These are phyloP conservation scores for Rhizoclosmatium sp. DNA, from an alignment of 192 early-diverging fungal species.

Conservation along the genomic window DNA sequence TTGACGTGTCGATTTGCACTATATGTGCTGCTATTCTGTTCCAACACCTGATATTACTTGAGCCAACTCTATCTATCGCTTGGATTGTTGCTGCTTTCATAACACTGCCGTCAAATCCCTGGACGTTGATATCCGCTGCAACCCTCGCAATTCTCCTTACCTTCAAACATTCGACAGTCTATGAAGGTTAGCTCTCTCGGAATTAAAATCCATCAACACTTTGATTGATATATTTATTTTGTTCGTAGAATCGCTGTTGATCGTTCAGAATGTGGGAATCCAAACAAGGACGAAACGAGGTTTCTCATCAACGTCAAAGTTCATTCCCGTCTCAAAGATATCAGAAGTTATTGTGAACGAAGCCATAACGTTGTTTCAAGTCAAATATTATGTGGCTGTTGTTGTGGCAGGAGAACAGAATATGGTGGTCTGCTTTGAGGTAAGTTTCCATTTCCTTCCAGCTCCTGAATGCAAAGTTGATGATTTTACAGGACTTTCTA, in stretches of 20 bases:
- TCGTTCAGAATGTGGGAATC: constrained; percentile 73
- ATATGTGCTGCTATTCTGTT: not conserved
- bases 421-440: constrained; percentile 78
- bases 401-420: constrained; percentile 65
- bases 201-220: not conserved
- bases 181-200: constrained; percentile 5
- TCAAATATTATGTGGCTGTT: constrained; percentile 77
- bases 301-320: constrained; percentile 56
- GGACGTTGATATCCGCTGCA: not conserved
- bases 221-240: not conserved
- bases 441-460: constrained; percentile 34
- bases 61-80: not conserved
- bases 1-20: not conserved
- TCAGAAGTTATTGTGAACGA: constrained; percentile 79
- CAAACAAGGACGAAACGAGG: constrained; percentile 65
- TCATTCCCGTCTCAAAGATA: constrained; percentile 72
- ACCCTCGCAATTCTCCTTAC: not conserved
- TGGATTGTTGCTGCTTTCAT: not conserved
- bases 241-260: constrained; percentile 67
- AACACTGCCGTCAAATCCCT: not conserved
- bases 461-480: not conserved
- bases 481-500: not conserved
- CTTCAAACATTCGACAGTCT: not conserved
- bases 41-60: not conserved
- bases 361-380: constrained; percentile 74